phyloP scores from a whole-genome alignment of 2,329 filamentous ascomycete species.

The Pochonia chlamydosporia region DNA sequence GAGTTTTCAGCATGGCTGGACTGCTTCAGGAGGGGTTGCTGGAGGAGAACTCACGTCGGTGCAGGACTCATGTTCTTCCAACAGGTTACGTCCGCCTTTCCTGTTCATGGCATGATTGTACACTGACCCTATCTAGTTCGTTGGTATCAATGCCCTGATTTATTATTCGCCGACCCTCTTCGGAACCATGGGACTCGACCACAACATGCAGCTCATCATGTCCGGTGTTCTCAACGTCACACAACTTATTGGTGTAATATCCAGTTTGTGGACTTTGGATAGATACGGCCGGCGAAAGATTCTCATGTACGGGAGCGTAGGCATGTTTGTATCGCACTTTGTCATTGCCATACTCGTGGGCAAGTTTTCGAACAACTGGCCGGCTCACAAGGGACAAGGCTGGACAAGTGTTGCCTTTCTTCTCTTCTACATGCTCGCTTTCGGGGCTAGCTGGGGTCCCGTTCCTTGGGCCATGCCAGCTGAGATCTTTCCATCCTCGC shows the following conservation, averaged over 20 bases:
- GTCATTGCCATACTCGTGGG: conserved; percentile 21
- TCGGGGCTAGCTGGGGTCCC: conserved; percentile 53
- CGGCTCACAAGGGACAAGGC: conserved; percentile 17
- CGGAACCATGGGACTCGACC: conserved; percentile 42
- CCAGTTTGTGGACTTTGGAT: conserved; percentile 38
- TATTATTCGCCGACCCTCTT: conserved; percentile 57
- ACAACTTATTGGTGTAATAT: conserved; percentile 30
- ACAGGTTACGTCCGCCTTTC: conserved; percentile 31
- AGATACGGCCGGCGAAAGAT: conserved; percentile 20
- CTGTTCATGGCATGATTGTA: neutral
- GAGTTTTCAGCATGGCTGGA: conserved; percentile 44
- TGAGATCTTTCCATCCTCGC: conserved; percentile 57
- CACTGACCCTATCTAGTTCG: conserved; percentile 11
- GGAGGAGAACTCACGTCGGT: conserved; percentile 39
- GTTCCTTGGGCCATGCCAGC: conserved; percentile 41
- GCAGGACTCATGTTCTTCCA: conserved; percentile 52
- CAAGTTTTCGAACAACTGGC: conserved; percentile 18
- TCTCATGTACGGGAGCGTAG: conserved; percentile 18
- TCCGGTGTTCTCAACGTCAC: conserved; percentile 24
- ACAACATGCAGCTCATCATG: conserved; percentile 25
- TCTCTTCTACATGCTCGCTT: conserved; percentile 52
- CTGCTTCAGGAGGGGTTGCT: conserved; percentile 42
- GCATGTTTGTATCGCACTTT: conserved; percentile 20
- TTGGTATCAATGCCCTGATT: conserved; percentile 38
- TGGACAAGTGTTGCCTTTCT: conserved; percentile 23